phyloP scores from a whole-genome alignment of 768 basidiomycete species.

The Dioszegia hungarica region DNA sequence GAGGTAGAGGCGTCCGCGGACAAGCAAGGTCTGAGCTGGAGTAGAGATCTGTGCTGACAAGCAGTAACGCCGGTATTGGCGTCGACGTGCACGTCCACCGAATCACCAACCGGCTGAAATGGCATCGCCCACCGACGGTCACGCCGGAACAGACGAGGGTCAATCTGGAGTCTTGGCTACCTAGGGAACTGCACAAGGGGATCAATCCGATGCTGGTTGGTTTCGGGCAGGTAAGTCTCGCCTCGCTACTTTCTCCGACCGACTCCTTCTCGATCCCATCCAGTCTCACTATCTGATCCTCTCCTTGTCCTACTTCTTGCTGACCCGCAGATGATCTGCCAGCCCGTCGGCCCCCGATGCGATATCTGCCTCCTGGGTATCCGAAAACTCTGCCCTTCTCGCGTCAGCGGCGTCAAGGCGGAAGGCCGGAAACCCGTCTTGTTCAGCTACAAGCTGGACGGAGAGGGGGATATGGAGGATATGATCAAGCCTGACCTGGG shows the following conservation, averaged over 20 bases:
- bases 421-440: slow-evolving; percentile 41
- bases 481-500: background rate
- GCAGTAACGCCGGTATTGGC: slow-evolving; percentile 80
- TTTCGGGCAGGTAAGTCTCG: slow-evolving; percentile 35
- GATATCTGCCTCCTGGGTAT: slow-evolving; percentile 44
- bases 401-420: slow-evolving; percentile 34
- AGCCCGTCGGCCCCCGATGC: slow-evolving; percentile 46
- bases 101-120: slow-evolving; percentile 86
- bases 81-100: slow-evolving; percentile 95
- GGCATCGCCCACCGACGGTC: slow-evolving; percentile 81
- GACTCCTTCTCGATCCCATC: too few species aligned
- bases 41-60: background rate
- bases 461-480: slow-evolving; percentile 20
- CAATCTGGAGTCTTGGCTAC: slow-evolving; percentile 48
- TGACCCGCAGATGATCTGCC: slow-evolving; percentile 28
- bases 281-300: too few species aligned
- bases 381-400: slow-evolving; percentile 37
- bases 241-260: background rate
- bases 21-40: too few species aligned
- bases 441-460: slow-evolving; percentile 30
- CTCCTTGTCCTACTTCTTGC: background rate
- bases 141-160: slow-evolving; percentile 78
- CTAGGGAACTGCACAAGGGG: slow-evolving; percentile 40
- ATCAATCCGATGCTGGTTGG: slow-evolving; percentile 48
- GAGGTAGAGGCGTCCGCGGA: too few species aligned